These are phyloP conservation scores for Cercospora sp. DNA, from an alignment of 2,329 filamentous ascomycete genomes.

Conservation along the genomic window DNA sequence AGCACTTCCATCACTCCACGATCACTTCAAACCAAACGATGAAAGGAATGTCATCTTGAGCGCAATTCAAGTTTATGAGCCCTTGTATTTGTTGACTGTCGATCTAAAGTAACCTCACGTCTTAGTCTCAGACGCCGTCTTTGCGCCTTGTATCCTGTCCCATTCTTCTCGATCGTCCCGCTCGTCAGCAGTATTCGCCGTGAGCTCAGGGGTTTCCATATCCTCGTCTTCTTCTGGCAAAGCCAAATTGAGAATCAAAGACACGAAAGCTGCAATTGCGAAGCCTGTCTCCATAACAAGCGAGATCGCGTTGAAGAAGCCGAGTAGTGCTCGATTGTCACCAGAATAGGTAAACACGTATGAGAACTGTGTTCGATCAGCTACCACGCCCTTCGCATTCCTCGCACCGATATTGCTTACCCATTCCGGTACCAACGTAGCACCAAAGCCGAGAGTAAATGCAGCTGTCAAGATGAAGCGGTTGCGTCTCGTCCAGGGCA, in stretches of 20 bases:
- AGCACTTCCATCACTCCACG: neutral
- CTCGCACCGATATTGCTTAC: neutral
- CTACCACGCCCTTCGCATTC: neutral
- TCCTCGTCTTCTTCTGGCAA: slow-evolving; percentile 77
- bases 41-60: neutral
- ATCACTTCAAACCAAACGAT: neutral
- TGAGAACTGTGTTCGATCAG: slow-evolving; percentile 24
- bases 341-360: slow-evolving; percentile 73
- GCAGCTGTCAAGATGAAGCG: slow-evolving; percentile 78
- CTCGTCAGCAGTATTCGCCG: slow-evolving; percentile 44
- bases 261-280: slow-evolving; percentile 71
- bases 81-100: neutral
- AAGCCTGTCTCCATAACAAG: slow-evolving; percentile 61
- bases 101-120: neutral
- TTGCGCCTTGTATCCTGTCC: slow-evolving; percentile 34
- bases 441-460: slow-evolving; percentile 67
- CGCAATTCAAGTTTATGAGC: neutral
- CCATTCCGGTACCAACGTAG: slow-evolving; percentile 47
- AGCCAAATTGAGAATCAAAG: slow-evolving; percentile 70
- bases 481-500: slow-evolving; percentile 75
- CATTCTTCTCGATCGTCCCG: slow-evolving; percentile 45
- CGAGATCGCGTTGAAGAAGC: slow-evolving; percentile 69
- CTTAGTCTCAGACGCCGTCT: neutral
- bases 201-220: slow-evolving; percentile 48
- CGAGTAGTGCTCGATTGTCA: slow-evolving; percentile 64